Base-by-base conservation (phyloP, 176 grass and related monocot species). In the Hsuehochloa calcarea region DNA sequence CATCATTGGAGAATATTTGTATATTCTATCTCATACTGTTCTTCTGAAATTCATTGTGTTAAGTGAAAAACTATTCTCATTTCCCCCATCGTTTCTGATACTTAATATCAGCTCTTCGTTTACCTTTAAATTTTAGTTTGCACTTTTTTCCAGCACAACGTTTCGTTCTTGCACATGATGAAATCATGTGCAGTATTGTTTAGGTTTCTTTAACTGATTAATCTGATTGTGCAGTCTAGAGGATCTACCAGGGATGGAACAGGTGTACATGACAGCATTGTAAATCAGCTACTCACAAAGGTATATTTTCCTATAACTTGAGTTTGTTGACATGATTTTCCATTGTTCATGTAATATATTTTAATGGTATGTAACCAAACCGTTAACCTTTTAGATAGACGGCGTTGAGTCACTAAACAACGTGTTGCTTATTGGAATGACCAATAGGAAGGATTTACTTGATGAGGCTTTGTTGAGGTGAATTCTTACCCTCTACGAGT, bases 351-450 rank as follows among this genome's bases (percentile, higher is more conserved):
- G 10, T 12, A 46, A 46, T 46, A 46, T 46, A 46, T 46, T 46
- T 46, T 46, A 46, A 46, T 12, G 44, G 8, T 3, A 46, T 46
- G 44, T 46, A 46, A 46, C 43, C 65, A 41, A 41, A 63, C 70
- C 34, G 44, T 46, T 46, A 3, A 14, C 46, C 14, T 77, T 91
- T 41, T 85, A 95, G 92, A 98, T 98, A 87, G 95, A 98, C 75
- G 95, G 93, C 72, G 93, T 95, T 69, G 96, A 97, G 39, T 95
- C 90, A 97, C 90, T 8, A 97, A 97, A 34, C 31, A 99, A 99
- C 17, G 96, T 99, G 52, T 82, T 99, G 90, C 96, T 99, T 81
- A 99, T 99, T 88, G 96, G 96, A 81, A 95, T 98, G 93, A 98
- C 93, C 10, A 98, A 98, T 87, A 77, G 96, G 79, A 99, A 96